phyloP scores from a whole-genome alignment of 208 protist species.

The Naegleria lovaniensis region DNA sequence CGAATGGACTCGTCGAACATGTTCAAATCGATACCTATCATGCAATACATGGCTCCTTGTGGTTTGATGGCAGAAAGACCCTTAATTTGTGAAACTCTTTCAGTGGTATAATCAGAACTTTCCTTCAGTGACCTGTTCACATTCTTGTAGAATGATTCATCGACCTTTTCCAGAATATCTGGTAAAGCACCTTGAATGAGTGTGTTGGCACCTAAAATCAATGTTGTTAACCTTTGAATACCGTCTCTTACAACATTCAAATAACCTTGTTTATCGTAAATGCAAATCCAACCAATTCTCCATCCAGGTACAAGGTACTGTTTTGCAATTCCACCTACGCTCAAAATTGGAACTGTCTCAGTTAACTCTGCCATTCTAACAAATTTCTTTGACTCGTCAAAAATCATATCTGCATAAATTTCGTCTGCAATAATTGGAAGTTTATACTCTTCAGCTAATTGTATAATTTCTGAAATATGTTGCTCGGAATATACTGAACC shows the following conservation, averaged over 20 bases:
- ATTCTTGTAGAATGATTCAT: conserved; percentile 49
- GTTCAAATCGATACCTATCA: conserved; percentile 67
- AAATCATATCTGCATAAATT: conserved; percentile 86
- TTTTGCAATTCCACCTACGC: conserved; percentile 79
- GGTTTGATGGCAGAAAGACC: conserved; percentile 59
- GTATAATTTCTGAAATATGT: conserved; percentile 70
- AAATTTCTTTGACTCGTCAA: conserved; percentile 58
- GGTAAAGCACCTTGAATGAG: conserved; percentile 72
- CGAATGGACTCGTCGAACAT: conserved; percentile 54
- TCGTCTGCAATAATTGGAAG: conserved; percentile 85
- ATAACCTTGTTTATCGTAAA: conserved; percentile 56
- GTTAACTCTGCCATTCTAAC: conserved; percentile 69
- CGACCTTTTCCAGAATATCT: conserved; percentile 62
- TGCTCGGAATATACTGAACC: conserved; percentile 71
- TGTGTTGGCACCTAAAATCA: conserved; percentile 77
- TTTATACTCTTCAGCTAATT: conserved; percentile 66
- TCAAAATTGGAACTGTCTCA: conserved; percentile 63
- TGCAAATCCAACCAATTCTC: conserved; percentile 74
- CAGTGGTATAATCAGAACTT: conserved; percentile 51
- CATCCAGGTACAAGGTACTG: conserved; percentile 81
- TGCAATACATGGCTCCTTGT: conserved; percentile 76
- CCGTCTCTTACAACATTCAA: conserved; percentile 38
- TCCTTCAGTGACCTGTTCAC: conserved; percentile 45
- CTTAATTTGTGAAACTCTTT: conserved; percentile 45
- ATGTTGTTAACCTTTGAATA: conserved; percentile 52